Percentiles rank a stretch among this genome's conserved stretches.
Conservation (phyloP, 305 asterid genomes). For the Fraxinus sp. region DNA sequence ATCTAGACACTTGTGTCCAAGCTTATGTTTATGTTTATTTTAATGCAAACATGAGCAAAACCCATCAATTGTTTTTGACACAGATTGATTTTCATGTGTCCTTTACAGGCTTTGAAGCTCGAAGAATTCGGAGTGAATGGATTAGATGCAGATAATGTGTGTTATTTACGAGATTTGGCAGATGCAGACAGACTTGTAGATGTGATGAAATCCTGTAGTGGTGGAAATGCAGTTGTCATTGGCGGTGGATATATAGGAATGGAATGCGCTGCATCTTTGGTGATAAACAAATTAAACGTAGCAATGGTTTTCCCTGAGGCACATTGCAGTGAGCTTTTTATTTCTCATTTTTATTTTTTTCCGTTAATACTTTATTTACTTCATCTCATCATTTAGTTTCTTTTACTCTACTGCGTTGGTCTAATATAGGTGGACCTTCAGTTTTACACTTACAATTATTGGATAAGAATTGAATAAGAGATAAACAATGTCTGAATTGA, state of each 20-base stretch:
- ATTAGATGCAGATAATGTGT: slow-evolving; percentile 70
- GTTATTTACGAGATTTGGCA: slow-evolving; percentile 71
- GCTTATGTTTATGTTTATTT: neutral
- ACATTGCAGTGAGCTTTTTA: slow-evolving; percentile 61
- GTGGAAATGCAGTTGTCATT: slow-evolving; percentile 76
- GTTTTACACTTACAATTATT: neutral
- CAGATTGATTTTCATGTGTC: slow-evolving; percentile 24
- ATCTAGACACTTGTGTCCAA: neutral
- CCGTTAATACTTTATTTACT: neutral
- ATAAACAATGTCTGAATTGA: neutral
- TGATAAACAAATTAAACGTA: slow-evolving; percentile 62
- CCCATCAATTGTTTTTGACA: neutral
- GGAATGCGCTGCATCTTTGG: slow-evolving; percentile 91
- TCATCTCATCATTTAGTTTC: neutral
- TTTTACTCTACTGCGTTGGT: neutral
- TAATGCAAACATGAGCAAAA: slow-evolving; percentile 3
- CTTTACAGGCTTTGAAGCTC: slow-evolving; percentile 69
- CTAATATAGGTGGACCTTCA: neutral
- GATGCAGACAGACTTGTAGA: slow-evolving; percentile 72
- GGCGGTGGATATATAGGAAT: slow-evolving; percentile 93
- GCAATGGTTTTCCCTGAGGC: slow-evolving; percentile 90
- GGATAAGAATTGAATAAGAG: neutral
- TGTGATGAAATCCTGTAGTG: slow-evolving; percentile 58
- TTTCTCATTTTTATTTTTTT: neutral
- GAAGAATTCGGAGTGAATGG: slow-evolving; percentile 86